These are phyloP conservation scores for Aspergillus coremiiformis DNA, from an alignment of 495 filamentous ascomycete species.

Conservation along the genomic window DNA sequence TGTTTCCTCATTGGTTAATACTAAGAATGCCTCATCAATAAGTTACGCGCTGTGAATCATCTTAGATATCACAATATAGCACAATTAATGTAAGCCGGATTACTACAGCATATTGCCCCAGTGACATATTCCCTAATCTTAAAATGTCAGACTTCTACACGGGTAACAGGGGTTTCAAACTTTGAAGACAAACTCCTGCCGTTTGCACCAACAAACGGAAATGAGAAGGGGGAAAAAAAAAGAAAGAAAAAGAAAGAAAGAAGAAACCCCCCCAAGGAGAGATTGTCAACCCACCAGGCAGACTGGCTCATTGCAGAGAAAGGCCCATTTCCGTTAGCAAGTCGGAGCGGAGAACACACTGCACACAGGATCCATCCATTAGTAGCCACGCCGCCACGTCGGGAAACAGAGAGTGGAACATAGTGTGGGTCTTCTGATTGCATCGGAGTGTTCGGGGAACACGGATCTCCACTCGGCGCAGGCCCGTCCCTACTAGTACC, in stretches of 20 bases:
- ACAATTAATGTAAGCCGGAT: background rate
- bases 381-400: slow-evolving; percentile 5
- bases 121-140: background rate
- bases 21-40: background rate
- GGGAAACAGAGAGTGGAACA: slow-evolving; percentile 6
- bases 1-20: background rate
- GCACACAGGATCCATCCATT: background rate
- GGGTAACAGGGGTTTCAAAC: background rate
- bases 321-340: background rate
- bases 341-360: background rate
- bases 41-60: too few species aligned
- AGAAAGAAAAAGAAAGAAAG: background rate
- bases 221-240: background rate
- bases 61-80: too few species aligned
- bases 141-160: background rate
- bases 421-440: slow-evolving; percentile 11
- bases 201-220: slow-evolving; percentile 1
- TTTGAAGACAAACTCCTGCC: background rate
- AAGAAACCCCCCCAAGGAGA: background rate
- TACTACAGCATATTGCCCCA: background rate
- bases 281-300: background rate
- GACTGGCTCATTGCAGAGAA: background rate
- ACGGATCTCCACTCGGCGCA: slow-evolving; percentile 20
- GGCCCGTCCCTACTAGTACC: slow-evolving; percentile 18
- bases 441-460: slow-evolving; percentile 18